Conservation (phyloP, 495 filamentous ascomycete genomes). For the Aspergillus leporis region DNA sequence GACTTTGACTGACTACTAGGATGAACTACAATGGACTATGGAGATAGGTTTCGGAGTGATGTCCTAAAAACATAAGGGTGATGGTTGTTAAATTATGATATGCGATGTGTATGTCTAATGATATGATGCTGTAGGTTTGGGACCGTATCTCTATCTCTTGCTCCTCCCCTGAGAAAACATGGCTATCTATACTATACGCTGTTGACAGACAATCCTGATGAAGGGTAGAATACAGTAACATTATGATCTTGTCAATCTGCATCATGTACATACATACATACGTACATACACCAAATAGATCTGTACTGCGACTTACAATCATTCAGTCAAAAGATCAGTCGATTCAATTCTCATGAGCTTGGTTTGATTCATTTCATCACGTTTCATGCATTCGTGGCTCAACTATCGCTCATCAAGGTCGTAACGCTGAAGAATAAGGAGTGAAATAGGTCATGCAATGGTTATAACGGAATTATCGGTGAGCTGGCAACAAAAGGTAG, state of each 20-base stretch:
- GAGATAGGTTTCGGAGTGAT: too few relatives aligned
- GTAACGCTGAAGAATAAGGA: conserved; percentile 5
- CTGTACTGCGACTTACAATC: neutral
- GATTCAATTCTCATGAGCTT: neutral
- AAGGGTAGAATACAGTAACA: conserved; percentile 10
- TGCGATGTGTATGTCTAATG: neutral
- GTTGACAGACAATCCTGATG: neutral
- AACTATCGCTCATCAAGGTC: conserved; percentile 6
- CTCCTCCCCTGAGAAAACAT: neutral
- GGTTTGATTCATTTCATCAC: conserved; percentile 6
- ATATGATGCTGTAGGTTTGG: neutral
- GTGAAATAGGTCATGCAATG: neutral
- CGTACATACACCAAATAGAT: conserved; percentile 1
- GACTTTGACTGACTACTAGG: too few relatives aligned
- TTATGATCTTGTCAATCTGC: neutral
- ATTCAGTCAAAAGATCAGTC: neutral
- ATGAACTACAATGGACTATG: too few relatives aligned
- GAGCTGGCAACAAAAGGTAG: neutral
- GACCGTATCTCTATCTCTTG: neutral
- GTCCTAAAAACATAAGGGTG: neutral
- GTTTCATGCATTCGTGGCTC: conserved; percentile 5
- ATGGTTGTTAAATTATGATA: neutral
- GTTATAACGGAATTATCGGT: neutral
- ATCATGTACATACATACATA: conserved; percentile 8
- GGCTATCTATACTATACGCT: neutral